Evolutionary conservation across 1,284 basidiomycete genomes (phyloP).

Genomic region (Stygiomarasmius scandens): DNA sequence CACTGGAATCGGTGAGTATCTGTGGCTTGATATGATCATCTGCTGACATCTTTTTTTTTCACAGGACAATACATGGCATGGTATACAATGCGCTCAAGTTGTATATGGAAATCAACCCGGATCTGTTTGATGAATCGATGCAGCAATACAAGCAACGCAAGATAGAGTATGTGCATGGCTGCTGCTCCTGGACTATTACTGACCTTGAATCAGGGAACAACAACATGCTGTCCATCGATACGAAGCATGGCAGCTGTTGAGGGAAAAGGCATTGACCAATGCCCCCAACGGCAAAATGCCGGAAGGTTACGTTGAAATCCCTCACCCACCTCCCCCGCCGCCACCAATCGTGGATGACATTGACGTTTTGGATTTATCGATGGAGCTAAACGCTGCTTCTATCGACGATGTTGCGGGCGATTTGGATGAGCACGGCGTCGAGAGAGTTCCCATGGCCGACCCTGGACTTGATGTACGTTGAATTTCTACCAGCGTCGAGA

Average conservation of each 20-base stretch:
- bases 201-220: conserved; percentile 63
- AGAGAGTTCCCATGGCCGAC: conserved; percentile 87
- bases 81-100: conserved; percentile 98
- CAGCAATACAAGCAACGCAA: conserved; percentile 92
- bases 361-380: conserved; percentile 83
- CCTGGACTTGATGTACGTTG: conserved; percentile 81
- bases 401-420: conserved; percentile 80
- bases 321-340: conserved; percentile 73
- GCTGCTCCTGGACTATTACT: conserved; percentile 16
- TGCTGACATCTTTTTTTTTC: conserved; percentile 14
- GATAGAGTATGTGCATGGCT: conserved; percentile 62
- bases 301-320: conserved; percentile 63
- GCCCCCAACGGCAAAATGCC: conserved; percentile 67
- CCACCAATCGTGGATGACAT: conserved; percentile 79
- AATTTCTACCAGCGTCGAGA: conserved; percentile 18
- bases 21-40: conserved; percentile 5
- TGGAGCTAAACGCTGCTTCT: conserved; percentile 84
- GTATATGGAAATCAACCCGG: conserved; percentile 99
- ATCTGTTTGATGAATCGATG: conserved; percentile 93
- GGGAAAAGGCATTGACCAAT: conserved; percentile 74
- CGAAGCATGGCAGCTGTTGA: conserved; percentile 83
- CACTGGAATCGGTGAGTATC: conserved; percentile 94
- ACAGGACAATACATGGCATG: conserved; percentile 96
- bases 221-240: conserved; percentile 80
- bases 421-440: conserved; percentile 81